Conservation (phyloP, 805 yeast genomes). For the Saccharomycopsis fodiens region DNA sequence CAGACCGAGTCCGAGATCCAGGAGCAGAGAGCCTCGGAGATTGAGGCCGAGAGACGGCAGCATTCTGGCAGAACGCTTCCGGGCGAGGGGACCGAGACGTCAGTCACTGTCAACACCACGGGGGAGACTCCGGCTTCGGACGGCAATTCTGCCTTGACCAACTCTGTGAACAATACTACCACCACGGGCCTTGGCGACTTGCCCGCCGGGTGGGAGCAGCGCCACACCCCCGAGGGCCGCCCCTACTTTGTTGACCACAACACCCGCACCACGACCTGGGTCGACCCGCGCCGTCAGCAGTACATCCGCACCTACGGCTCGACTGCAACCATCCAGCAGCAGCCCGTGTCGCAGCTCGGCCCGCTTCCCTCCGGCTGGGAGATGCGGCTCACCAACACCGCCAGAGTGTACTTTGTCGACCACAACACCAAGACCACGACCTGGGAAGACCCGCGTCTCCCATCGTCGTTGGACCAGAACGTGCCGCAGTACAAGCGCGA, state of each 20-base stretch:
- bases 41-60: constrained; percentile 85
- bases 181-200: constrained; percentile 94
- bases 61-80: constrained; percentile 89
- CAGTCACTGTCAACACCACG: constrained; percentile 28
- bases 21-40: constrained; percentile 33
- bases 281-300: constrained; percentile 98
- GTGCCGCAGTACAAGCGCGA: constrained; percentile 99
- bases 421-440: constrained; percentile 99
- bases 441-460: constrained; percentile 99
- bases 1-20: constrained; percentile 67
- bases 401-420: constrained; percentile 96
- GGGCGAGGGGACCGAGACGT: constrained; percentile 40
- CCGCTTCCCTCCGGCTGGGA: constrained; percentile 99
- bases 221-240: constrained; percentile 96
- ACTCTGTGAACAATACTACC: constrained; percentile 70
- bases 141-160: constrained; percentile 55
- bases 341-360: constrained; percentile 95
- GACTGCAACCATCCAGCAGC: constrained; percentile 84
- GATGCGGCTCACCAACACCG: constrained; percentile 98
- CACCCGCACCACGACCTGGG: constrained; percentile 99
- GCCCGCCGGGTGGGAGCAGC: constrained; percentile 99
- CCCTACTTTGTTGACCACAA: constrained; percentile 98
- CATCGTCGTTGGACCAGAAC: constrained; percentile 93
- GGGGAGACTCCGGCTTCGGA: constrained; percentile 33
- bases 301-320: constrained; percentile 92